Percentiles rank a stretch among this genome's conserved stretches.
Evolutionary conservation across 805 yeast species (phyloP).

Genomic region (Saccharomycopsis selenospora): DNA sequence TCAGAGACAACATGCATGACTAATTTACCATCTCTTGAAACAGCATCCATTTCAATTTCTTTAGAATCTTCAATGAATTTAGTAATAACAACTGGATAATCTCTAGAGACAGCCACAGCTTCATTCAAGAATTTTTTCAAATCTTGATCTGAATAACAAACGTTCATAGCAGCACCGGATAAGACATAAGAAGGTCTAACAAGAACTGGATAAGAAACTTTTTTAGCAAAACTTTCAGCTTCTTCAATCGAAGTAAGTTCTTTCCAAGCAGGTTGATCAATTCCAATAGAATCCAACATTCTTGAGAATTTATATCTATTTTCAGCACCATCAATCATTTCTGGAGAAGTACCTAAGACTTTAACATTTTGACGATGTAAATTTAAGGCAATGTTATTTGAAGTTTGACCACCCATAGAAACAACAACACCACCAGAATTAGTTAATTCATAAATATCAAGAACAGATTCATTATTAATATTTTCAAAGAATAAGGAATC

Average conservation of each 20-base stretch:
- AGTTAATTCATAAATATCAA: conserved; percentile 92
- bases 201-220: conserved; percentile 87
- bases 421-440: conserved; percentile 86
- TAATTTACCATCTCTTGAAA: conserved; percentile 89
- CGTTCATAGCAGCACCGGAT: conserved; percentile 99
- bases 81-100: conserved; percentile 95
- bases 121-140: conserved; percentile 80
- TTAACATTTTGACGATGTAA: conserved; percentile 91
- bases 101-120: conserved; percentile 96
- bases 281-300: conserved; percentile 93
- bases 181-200: conserved; percentile 97
- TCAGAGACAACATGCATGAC: conserved; percentile 97
- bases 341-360: conserved; percentile 94
- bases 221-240: conserved; percentile 87
- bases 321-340: conserved; percentile 97
- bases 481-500: conserved; percentile 95
- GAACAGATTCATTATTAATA: conserved; percentile 84
- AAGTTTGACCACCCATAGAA: conserved; percentile 98
- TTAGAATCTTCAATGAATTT: conserved; percentile 94
- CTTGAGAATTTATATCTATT: conserved; percentile 96
- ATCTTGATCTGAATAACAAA: conserved; percentile 85
- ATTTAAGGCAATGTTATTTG: conserved; percentile 91
- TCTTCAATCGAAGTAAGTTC: conserved; percentile 89
- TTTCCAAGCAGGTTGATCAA: conserved; percentile 99
- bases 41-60: conserved; percentile 99